Evolutionary conservation across 164 flowering plant species (phyloP).

Genomic region (Chimonanthus praecox): DNA sequence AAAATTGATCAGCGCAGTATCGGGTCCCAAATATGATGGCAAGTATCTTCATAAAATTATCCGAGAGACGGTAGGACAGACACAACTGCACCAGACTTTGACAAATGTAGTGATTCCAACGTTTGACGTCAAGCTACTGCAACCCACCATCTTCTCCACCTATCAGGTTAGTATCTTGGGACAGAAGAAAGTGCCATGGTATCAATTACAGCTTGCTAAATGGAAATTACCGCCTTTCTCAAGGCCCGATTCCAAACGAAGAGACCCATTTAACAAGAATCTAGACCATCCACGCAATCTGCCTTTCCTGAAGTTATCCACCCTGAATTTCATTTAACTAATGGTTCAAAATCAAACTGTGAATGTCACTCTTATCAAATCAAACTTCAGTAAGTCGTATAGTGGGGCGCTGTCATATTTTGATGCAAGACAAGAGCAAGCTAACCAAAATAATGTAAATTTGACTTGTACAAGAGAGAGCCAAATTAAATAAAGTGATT

Average conservation of each 20-base stretch:
- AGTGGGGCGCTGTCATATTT: too few species aligned
- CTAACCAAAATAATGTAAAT: too few species aligned
- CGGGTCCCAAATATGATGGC: slow-evolving; percentile 41
- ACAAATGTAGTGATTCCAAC: slow-evolving; percentile 42
- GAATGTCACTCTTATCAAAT: too few species aligned
- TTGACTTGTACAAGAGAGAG: not conserved
- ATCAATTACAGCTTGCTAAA: not conserved
- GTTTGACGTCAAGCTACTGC: slow-evolving; percentile 41
- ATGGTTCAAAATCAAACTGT: not conserved
- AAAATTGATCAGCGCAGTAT: slow-evolving; percentile 3
- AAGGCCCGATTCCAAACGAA: not conserved
- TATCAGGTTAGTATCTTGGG: slow-evolving; percentile 20
- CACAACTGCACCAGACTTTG: slow-evolving; percentile 29
- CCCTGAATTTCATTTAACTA: not conserved
- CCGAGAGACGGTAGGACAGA: slow-evolving; percentile 13
- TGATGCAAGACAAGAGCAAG: too few species aligned
- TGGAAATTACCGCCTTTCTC: not conserved
- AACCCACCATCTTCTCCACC: slow-evolving; percentile 37
- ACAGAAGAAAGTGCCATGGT: not conserved
- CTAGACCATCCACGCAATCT: not conserved
- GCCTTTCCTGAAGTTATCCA: not conserved
- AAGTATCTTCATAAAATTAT: slow-evolving; percentile 26
- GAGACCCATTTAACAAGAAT: not conserved
- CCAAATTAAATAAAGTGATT: not conserved
- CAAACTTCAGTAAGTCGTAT: too few species aligned